Evolutionary conservation across 2,329 filamentous ascomycete genomes (phyloP).

Genomic region (Scolecobasidium constrictum): DNA sequence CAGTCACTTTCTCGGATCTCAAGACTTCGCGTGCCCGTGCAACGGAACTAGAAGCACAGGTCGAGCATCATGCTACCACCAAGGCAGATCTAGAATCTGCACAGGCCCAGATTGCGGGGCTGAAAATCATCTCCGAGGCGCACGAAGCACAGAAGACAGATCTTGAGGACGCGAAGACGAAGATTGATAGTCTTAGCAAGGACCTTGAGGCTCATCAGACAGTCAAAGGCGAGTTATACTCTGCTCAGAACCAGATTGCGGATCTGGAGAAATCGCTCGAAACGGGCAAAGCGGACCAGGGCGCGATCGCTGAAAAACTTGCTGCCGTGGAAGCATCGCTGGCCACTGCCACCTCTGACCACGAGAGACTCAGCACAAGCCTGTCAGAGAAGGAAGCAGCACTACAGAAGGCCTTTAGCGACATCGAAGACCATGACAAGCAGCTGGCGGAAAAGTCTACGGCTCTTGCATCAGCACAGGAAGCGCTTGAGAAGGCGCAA

Average conservation of each 20-base stretch:
- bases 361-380: neutral
- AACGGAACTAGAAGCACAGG: conserved; percentile 2
- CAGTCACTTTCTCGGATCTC: conserved; percentile 1
- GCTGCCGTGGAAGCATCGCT: conserved; percentile 3
- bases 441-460: neutral
- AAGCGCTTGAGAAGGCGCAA: neutral
- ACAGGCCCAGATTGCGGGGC: neutral
- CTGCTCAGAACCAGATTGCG: conserved; percentile 1
- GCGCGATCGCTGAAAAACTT: neutral
- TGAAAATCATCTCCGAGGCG: neutral
- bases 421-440: neutral
- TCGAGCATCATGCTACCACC: conserved; percentile 1
- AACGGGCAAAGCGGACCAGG: conserved; percentile 7
- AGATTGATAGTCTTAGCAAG: conserved; percentile 1
- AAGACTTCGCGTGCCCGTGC: neutral
- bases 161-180: neutral
- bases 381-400: neutral
- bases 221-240: conserved; percentile 5
- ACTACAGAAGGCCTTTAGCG: neutral
- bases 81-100: conserved; percentile 3
- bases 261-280: conserved; percentile 6
- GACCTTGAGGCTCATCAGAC: conserved; percentile 6
- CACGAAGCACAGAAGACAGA: conserved; percentile 8
- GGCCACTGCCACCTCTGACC: neutral
- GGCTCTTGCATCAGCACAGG: neutral